These are phyloP conservation scores for Candida chilensis DNA, from an alignment of 805 yeast genomes.

Conservation along the genomic window DNA sequence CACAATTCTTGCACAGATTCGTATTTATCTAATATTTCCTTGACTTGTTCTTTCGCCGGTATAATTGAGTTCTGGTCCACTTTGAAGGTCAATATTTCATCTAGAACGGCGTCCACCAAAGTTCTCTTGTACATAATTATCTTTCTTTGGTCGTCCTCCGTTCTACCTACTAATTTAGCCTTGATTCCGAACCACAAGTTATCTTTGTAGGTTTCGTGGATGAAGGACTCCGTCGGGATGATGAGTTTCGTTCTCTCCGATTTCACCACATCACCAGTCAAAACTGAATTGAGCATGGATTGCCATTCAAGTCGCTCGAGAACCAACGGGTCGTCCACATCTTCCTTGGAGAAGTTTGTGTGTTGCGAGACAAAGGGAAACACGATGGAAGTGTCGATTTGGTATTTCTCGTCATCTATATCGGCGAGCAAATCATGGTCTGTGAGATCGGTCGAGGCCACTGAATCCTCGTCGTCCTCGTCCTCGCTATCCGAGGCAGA, in stretches of 20 bases:
- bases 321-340: slow-evolving; percentile 35
- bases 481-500: slow-evolving; percentile 8
- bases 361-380: slow-evolving; percentile 13
- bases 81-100: slow-evolving; percentile 58
- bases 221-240: slow-evolving; percentile 39
- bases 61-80: slow-evolving; percentile 23
- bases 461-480: slow-evolving; percentile 14
- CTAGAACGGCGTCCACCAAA: slow-evolving; percentile 62
- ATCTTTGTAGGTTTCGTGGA: slow-evolving; percentile 51
- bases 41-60: slow-evolving; percentile 38
- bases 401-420: slow-evolving; percentile 32
- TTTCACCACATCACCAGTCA: slow-evolving; percentile 90
- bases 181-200: slow-evolving; percentile 83
- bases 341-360: slow-evolving; percentile 4
- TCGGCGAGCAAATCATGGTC: slow-evolving; percentile 25
- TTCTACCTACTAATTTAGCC: slow-evolving; percentile 73
- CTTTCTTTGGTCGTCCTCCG: slow-evolving; percentile 69
- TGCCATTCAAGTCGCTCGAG: slow-evolving; percentile 93
- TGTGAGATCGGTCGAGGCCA: slow-evolving; percentile 7
- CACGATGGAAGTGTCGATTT: slow-evolving; percentile 36
- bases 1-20: slow-evolving; percentile 68
- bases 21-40: slow-evolving; percentile 45
- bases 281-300: slow-evolving; percentile 79
- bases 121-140: slow-evolving; percentile 63
- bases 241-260: slow-evolving; percentile 79